Evolutionary conservation across 164 flowering plant species (phyloP), one percentile per base, ranked within the genome.

Genomic region (Nymphaea colorata): DNA sequence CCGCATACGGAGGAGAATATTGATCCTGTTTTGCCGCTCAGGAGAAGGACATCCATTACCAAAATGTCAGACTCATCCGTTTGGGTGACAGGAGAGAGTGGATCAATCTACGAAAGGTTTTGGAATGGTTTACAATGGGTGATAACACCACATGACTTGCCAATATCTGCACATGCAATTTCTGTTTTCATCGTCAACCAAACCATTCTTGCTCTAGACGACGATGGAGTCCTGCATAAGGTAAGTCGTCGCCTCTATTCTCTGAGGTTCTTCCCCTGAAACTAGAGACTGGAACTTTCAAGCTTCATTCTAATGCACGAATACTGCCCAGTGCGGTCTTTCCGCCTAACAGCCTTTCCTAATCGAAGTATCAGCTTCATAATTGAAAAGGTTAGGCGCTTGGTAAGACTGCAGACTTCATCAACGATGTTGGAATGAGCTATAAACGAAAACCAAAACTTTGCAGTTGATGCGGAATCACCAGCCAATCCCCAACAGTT

Each of bases 91-190:
- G 95, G 95, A 4, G 84, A 76, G 64, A 91, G 97, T 71, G 95
- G 95, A 11, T 87, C 97, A 0, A 82, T 89, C 60, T 87, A 87
- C 72, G 95, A 91, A 78, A 86, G 97, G 79, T 89, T 84, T 67
- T 91, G 98, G 97, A 91, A 91, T 82, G 98, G 95, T 53, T 68
- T 89, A 57, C 91, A 85, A 65, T 91, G 98, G 98, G 96, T 91
- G 42, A 75, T 87, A 68, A 91, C 91, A 43, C 96, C 93, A 10
- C 95, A 86, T 78, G 92, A 87, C 66, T 78, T 87, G 55, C 91
- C 90, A 8, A 42, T 51, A 17, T 74, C 78, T 12, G 86, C 80
- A 2, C 68, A 17, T 77, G 95, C 92, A 12, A 70, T 78, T 51
- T 80, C 89, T 11, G 79, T 85, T 65, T 84, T 86, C 67, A 65